Conservation (phyloP, 106 monocot species). For the Apostasia shenzhenica region DNA sequence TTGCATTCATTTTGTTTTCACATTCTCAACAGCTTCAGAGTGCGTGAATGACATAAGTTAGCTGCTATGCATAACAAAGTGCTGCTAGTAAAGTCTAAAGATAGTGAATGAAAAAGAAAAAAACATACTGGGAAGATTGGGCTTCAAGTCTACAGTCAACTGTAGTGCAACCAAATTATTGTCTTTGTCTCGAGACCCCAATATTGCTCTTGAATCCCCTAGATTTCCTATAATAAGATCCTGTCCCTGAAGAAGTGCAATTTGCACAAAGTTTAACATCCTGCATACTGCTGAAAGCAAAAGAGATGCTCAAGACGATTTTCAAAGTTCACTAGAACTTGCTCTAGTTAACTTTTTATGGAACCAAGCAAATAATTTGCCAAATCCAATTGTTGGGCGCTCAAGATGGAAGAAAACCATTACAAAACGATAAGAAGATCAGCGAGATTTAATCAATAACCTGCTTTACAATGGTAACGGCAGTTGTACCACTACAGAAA, state of each 20-base stretch:
- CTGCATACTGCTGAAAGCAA: constrained; percentile 14
- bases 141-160: constrained; percentile 86
- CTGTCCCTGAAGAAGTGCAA: constrained; percentile 51
- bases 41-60: too few relatives aligned
- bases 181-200: constrained; percentile 65
- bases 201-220: constrained; percentile 83
- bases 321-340: constrained; percentile 7
- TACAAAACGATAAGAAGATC: background rate
- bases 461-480: constrained; percentile 68
- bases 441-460: constrained; percentile 6
- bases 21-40: too few relatives aligned
- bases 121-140: constrained; percentile 82
- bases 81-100: background rate
- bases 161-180: constrained; percentile 70
- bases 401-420: background rate
- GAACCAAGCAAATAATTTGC: background rate
- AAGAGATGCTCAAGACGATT: constrained; percentile 7
- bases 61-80: too few relatives aligned
- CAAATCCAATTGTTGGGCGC: background rate
- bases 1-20: too few relatives aligned
- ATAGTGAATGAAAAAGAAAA: background rate
- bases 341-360: background rate
- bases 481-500: constrained; percentile 77
- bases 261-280: constrained; percentile 11
- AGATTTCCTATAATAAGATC: constrained; percentile 90